These are phyloP conservation scores for Solanum appendiculatum DNA, from an alignment of 257 asterid species.

Conservation along the genomic window DNA sequence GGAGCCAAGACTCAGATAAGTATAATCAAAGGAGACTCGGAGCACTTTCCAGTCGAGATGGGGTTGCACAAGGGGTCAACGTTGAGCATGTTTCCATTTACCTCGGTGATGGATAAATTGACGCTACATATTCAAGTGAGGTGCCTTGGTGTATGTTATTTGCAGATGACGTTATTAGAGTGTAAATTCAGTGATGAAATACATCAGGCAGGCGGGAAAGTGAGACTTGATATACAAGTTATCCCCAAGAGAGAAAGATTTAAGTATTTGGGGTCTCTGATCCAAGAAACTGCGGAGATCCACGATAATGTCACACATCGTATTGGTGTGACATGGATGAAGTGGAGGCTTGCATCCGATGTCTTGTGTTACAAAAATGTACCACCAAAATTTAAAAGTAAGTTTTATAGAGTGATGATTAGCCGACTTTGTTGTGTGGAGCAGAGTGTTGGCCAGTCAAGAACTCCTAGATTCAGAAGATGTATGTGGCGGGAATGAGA, in stretches of 20 bases:
- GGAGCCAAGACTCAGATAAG: not conserved
- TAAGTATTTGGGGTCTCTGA: not conserved
- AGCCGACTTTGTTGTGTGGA: not conserved
- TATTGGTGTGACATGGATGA: not conserved
- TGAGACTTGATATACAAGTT: too few species aligned
- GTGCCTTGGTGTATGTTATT: not conserved
- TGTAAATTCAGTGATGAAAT: not conserved
- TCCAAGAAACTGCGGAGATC: not conserved
- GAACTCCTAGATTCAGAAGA: not conserved
- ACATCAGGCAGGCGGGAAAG: not conserved
- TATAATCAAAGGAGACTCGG: not conserved
- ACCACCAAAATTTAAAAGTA: not conserved
- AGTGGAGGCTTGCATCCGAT: not conserved
- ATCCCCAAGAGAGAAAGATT: not conserved
- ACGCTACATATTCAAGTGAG: not conserved
- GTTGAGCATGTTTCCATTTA: not conserved
- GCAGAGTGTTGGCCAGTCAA: not conserved
- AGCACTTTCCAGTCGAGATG: not conserved
- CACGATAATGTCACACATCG: too few species aligned
- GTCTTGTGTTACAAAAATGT: not conserved
- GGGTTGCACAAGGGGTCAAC: not conserved
- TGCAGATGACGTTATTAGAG: not conserved
- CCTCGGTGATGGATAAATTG: not conserved
- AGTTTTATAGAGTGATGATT: not conserved
- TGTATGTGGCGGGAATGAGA: not conserved